Evolutionary conservation across 495 filamentous ascomycete genomes (phyloP).

Genomic region (Penicillium angulare): DNA sequence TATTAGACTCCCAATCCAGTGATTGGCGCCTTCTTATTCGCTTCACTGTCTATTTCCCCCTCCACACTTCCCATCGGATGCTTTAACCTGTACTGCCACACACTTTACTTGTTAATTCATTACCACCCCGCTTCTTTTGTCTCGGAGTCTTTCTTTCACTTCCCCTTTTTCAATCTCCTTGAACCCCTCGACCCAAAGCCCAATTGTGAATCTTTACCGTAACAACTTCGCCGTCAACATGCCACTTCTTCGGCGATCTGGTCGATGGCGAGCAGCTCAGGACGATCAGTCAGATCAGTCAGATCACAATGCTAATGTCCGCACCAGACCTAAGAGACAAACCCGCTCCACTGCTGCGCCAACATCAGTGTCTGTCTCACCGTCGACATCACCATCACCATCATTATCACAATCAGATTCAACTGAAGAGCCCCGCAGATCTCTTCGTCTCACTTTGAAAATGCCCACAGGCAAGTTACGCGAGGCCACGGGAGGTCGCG

Average conservation of each 20-base stretch:
- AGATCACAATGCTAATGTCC: conserved; percentile 39
- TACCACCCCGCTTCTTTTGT: background rate
- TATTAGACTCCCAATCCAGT: conserved; percentile 9
- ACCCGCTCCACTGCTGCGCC: conserved; percentile 34
- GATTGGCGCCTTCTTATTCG: conserved; percentile 10
- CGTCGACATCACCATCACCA: too few relatives aligned
- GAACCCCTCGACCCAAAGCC: background rate
- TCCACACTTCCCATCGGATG: conserved; percentile 3
- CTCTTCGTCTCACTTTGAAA: conserved; percentile 79
- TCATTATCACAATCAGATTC: too few relatives aligned
- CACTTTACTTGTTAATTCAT: background rate
- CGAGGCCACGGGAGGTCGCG: conserved; percentile 59
- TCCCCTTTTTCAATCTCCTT: conserved; percentile 1
- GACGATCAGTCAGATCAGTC: conserved; percentile 35
- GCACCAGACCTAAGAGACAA: conserved; percentile 33
- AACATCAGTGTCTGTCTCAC: conserved; percentile 50
- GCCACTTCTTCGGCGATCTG: conserved; percentile 46
- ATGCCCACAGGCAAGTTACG: conserved; percentile 79
- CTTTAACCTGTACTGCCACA: conserved; percentile 20
- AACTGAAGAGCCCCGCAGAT: conserved; percentile 55
- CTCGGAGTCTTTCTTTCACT: conserved; percentile 1
- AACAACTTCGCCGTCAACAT: conserved; percentile 29
- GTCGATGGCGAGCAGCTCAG: conserved; percentile 45
- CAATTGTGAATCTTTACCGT: conserved; percentile 5
- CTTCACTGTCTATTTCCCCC: conserved; percentile 4